Conservation (phyloP, 495 filamentous ascomycete species). For the Penicillium coprophilum region DNA sequence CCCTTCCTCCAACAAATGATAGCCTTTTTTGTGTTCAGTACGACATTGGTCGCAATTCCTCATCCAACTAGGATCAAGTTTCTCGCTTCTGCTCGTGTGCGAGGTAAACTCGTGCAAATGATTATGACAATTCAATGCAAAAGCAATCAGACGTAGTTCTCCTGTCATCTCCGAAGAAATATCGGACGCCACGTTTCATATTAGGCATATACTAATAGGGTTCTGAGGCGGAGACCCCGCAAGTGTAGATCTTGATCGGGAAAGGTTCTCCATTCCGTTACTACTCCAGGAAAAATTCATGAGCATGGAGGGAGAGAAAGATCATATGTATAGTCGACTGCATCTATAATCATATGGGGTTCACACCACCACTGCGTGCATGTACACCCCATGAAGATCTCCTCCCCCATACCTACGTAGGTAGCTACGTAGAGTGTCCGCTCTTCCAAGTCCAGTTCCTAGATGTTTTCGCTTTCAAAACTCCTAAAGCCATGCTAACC, state of each 20-base stretch:
- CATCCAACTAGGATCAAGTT: too few species aligned
- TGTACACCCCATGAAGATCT: neutral
- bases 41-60: too few species aligned
- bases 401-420: neutral
- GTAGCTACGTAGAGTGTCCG: neutral
- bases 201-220: too few species aligned
- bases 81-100: too few species aligned
- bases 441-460: constrained; percentile 3
- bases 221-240: neutral
- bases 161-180: too few species aligned
- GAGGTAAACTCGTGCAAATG: too few species aligned
- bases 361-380: neutral
- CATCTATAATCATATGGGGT: neutral
- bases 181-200: too few species aligned
- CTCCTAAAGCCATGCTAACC: constrained; percentile 17
- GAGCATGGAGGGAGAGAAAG: neutral
- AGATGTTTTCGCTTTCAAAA: constrained; percentile 13
- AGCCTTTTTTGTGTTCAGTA: too few species aligned
- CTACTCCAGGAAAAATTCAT: neutral
- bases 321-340: constrained; percentile 7
- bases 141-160: too few species aligned
- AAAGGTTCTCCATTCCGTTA: neutral
- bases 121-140: too few species aligned
- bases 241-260: neutral
- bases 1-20: too few species aligned